Base-by-base conservation (phyloP, 2,329 filamentous ascomycete genomes). In the Penicillium rolfsii region DNA sequence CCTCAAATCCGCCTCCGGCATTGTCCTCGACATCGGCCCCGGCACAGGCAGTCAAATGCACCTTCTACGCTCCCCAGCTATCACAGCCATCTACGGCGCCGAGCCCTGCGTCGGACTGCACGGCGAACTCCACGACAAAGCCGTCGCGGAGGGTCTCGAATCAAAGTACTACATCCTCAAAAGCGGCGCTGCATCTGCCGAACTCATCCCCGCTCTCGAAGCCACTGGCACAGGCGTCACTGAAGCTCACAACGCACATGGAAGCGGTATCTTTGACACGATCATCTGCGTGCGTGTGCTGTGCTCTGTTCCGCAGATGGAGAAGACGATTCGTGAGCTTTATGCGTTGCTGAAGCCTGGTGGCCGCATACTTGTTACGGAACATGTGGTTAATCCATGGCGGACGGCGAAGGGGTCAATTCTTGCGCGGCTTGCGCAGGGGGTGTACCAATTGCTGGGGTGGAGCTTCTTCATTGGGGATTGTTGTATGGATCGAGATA, bases 371-470 rank as follows among this genome's bases (percentile, higher is more conserved):
- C 72, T 87, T 19, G 74, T 86, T 28, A 82, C 79, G 55, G 85
- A 87, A 70, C 85, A 87, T 74, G 80, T 85, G 12, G 78, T 74
- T 26, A 85, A 84, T 66, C 79, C 81, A 1, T 84, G 81, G 80
- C 69, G 72, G 54, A 77, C 72, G n/a, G 73, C 74, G 46, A 78
- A 76, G 65, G 83, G 82, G 5, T 81, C 77, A 38, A 12, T 81
- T 11, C 6, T 80, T 12, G 82, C 77, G n/a, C 70, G 81, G 22
- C 11, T 77, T 16, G 67, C 80, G 67, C 84, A 87, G 72, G 64
- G 74, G 11, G 62, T 82, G 12, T 84, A 79, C 70, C 75, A 73
- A 33, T 35, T 75, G 3, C 49, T 81, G 3, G 81, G 82, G 4
- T 86, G 83, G 83, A 76, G 77, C 4, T 83, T 81, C 64, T 82